phyloP scores from a whole-genome alignment of 2,329 filamentous ascomycete species.

The Emmonsiellopsis sp. region DNA sequence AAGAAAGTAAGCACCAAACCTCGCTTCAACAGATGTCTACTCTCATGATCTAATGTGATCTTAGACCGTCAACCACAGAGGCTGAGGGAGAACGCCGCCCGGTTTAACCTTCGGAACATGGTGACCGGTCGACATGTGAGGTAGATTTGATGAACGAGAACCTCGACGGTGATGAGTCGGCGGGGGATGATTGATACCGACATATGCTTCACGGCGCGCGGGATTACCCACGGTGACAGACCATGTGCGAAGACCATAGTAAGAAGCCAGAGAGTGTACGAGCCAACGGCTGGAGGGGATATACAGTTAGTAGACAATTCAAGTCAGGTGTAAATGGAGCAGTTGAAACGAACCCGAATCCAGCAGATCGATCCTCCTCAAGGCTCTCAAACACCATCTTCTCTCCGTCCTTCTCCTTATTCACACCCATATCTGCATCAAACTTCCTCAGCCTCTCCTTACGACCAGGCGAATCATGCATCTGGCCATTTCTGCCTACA shows the following conservation, averaged over 20 bases:
- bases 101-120: background rate
- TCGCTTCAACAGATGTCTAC: background rate
- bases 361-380: constrained; percentile 64
- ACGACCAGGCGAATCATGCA: constrained; percentile 50
- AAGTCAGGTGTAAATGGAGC: constrained; percentile 1
- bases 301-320: constrained; percentile 14
- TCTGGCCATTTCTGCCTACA: constrained; percentile 59
- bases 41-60: background rate
- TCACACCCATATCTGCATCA: constrained; percentile 20
- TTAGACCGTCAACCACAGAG: constrained; percentile 30
- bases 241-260: constrained; percentile 82
- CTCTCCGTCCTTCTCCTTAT: constrained; percentile 44
- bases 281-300: constrained; percentile 65
- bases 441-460: constrained; percentile 44
- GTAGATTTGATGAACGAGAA: background rate
- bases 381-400: constrained; percentile 74
- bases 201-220: constrained; percentile 69
- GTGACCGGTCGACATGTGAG: background rate
- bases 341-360: constrained; percentile 61
- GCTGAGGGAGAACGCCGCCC: constrained; percentile 16
- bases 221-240: constrained; percentile 66
- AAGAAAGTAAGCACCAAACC: too few species aligned
- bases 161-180: background rate
- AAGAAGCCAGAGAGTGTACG: constrained; percentile 82
- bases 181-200: constrained; percentile 47